A percentile compares a stretch with the other conserved stretches of the same genome.
Evolutionary conservation across 208 protist species (phyloP).

Genomic region (Borovskyia barvae): DNA sequence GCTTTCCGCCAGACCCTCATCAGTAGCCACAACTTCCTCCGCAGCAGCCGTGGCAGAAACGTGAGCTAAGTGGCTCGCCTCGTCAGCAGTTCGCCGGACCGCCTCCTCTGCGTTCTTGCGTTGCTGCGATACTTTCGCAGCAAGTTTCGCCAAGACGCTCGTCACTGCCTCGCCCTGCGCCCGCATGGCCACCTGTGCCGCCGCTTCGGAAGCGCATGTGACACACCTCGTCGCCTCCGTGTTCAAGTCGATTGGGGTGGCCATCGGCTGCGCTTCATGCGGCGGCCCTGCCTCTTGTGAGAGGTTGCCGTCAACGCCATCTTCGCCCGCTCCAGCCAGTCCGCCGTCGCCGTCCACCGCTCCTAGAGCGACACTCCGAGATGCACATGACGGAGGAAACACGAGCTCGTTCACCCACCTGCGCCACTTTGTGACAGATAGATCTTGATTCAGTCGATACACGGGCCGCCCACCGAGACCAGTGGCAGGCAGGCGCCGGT

Average conservation of each 20-base stretch:
- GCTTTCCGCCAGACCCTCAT: neutral
- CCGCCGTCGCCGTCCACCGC: slow-evolving; percentile 8
- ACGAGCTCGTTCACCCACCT: slow-evolving; percentile 61
- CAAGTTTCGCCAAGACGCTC: slow-evolving; percentile 6
- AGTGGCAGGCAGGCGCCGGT: slow-evolving; percentile 42
- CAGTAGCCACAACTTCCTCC: neutral
- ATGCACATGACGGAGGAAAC: slow-evolving; percentile 10
- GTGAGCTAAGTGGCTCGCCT: no score
- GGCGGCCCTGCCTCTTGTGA: neutral
- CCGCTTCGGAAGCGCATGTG: neutral
- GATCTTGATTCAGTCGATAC: slow-evolving; percentile 49
- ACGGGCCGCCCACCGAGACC: slow-evolving; percentile 43
- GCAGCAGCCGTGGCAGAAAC: neutral
- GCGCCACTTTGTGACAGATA: slow-evolving; percentile 67
- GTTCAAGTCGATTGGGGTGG: neutral
- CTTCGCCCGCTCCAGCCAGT: neutral
- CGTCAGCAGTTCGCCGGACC: slow-evolving; percentile 68
- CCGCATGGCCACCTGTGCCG: slow-evolving; percentile 1
- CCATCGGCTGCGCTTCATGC: neutral
- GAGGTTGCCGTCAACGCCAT: neutral
- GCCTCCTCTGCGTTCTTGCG: slow-evolving; percentile 90
- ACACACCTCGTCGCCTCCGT: slow-evolving; percentile 11
- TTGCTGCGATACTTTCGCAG: slow-evolving; percentile 28
- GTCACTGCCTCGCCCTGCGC: slow-evolving; percentile 17
- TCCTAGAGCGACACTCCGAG: neutral